Base-by-base conservation (phyloP, 73 alveolate genomes). In the Paramecium caudatum region DNA sequence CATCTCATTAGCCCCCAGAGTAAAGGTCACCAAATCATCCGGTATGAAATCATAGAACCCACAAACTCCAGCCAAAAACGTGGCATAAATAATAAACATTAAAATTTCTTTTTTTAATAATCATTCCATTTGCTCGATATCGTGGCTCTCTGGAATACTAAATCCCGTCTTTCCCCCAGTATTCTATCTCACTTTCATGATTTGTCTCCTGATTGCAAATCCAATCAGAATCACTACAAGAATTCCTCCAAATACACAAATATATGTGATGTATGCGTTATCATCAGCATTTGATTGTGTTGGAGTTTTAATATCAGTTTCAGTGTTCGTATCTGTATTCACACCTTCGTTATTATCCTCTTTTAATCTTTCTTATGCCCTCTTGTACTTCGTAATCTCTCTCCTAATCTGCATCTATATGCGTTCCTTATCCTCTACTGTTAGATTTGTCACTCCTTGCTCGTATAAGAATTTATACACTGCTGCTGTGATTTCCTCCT, bases 31-130 rank as follows among this genome's bases (percentile, higher is more conserved):
- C 9, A 74, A 16, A 15, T 74, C 88, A 74, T 74, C 88, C 8
- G 88, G 88, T 15, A 45, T 37, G 21, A 74, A 74, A 39, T 74
- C 88, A 74, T 27, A 74, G 32, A 74, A 74, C 6, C 39, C 49
- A 2, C 43, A 17, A 21, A 39, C 88, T 39, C 69, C 43, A 13
- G 43, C 39, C 19, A 74, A 21, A 74, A 74, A 74, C 88, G 88
- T 74, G 88, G 88, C 80, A 55, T 55, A 55, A 55, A 55, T 55
- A 55, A 55, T 39, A 39, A 39, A n/a, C n/a, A 16, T 4, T 27
- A 55, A 10, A 27, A 55, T 23, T 23, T 23, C 80, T 27, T 23
- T 55, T 3, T 55, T 12, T 27, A 55, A 55, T 9, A 55, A 27
- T 55, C 80, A 49, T 13, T 49, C 70, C 36, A 16, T 49, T 49